Conservation (phyloP, 495 filamentous ascomycete species). For the Aspergillus leporis region DNA sequence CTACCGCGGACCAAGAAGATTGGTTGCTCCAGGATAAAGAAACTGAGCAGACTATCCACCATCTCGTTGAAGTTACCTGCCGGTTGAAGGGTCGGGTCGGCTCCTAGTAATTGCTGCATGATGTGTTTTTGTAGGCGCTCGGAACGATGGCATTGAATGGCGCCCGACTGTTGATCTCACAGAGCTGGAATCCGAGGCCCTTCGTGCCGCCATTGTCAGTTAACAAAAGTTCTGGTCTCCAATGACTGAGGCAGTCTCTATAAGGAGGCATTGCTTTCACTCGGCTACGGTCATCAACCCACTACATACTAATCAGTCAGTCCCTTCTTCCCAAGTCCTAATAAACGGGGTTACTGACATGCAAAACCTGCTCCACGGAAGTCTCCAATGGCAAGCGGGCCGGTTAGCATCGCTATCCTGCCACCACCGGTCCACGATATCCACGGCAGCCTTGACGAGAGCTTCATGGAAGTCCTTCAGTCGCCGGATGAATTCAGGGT, state of each 20-base stretch:
- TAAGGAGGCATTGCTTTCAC: slow-evolving; percentile 4
- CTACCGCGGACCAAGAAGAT: slow-evolving; percentile 29
- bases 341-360: background rate
- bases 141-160: slow-evolving; percentile 29
- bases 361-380: slow-evolving; percentile 28
- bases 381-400: slow-evolving; percentile 34
- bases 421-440: slow-evolving; percentile 45
- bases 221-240: slow-evolving; percentile 38
- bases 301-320: slow-evolving; percentile 5
- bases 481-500: background rate
- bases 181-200: slow-evolving; percentile 23
- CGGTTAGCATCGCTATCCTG: slow-evolving; percentile 28
- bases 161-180: slow-evolving; percentile 45
- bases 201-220: slow-evolving; percentile 5
- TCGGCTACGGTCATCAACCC: slow-evolving; percentile 14
- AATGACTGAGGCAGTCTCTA: slow-evolving; percentile 23
- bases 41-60: slow-evolving; percentile 16
- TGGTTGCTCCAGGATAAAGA: slow-evolving; percentile 24
- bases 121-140: slow-evolving; percentile 18
- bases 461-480: slow-evolving; percentile 18
- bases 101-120: slow-evolving; percentile 8
- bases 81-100: background rate
- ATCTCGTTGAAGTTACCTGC: slow-evolving; percentile 2
- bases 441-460: slow-evolving; percentile 27
- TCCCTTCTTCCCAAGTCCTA: background rate